Percentiles rank a stretch among this genome's conserved stretches.
phyloP scores from a whole-genome alignment of 441 rosid species.

The Omphalea diandra region DNA sequence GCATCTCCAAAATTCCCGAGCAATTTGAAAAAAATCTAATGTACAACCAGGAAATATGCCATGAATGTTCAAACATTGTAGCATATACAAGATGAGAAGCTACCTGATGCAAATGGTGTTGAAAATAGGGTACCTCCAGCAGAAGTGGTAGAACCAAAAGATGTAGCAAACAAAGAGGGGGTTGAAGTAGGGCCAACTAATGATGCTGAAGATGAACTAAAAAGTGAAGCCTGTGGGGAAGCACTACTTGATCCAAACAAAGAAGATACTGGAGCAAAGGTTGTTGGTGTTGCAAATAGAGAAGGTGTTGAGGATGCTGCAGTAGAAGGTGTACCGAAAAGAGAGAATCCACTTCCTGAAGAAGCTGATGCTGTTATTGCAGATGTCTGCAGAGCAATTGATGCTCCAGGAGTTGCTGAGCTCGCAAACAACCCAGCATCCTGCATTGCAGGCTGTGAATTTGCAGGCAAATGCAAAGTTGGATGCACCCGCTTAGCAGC shows the following conservation, averaged over 20 bases:
- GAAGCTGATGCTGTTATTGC: constrained; percentile 46
- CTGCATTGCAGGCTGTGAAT: constrained; percentile 70
- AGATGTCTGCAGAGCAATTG: constrained; percentile 52
- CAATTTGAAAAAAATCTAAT: neutral
- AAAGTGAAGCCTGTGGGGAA: constrained; percentile 48
- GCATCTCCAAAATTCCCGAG: neutral
- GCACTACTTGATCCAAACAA: constrained; percentile 56
- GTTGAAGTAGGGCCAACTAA: constrained; percentile 61
- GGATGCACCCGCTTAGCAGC: constrained; percentile 98
- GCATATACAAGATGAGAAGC: constrained; percentile 14
- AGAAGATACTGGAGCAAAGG: constrained; percentile 57
- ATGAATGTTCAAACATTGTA: neutral
- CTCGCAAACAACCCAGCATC: constrained; percentile 61
- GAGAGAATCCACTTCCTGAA: constrained; percentile 71
- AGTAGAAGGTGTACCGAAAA: constrained; percentile 63
- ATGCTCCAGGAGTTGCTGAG: constrained; percentile 53
- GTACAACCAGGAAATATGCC: neutral
- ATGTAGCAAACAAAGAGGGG: constrained; percentile 56
- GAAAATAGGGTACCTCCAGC: constrained; percentile 58
- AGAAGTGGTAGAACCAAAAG: constrained; percentile 54
- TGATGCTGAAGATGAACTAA: constrained; percentile 44
- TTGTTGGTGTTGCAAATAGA: constrained; percentile 66
- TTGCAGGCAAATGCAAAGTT: constrained; percentile 83
- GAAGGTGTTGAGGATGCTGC: constrained; percentile 52
- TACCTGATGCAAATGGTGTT: constrained; percentile 64